phyloP scores from a whole-genome alignment of 306 rosid genomes.

The Malus sieversii region DNA sequence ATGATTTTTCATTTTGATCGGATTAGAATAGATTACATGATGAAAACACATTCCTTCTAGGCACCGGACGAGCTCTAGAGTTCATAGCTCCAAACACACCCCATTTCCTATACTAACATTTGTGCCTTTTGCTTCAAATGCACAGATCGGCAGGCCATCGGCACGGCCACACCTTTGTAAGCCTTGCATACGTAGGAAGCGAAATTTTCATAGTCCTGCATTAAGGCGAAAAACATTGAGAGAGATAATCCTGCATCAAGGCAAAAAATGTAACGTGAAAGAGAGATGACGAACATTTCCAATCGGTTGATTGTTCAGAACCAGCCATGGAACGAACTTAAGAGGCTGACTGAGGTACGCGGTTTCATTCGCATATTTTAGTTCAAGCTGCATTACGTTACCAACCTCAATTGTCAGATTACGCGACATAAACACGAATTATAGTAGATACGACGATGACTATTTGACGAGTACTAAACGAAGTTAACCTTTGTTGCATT shows the following conservation, averaged over 20 bases:
- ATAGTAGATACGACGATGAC: background rate
- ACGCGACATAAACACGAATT: background rate
- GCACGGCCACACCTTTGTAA: slow-evolving; percentile 36
- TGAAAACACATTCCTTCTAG: no score
- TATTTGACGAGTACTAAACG: background rate
- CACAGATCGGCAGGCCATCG: slow-evolving; percentile 46
- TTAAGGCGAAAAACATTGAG: background rate
- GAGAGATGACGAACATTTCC: slow-evolving; percentile 42
- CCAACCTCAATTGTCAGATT: background rate
- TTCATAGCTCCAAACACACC: no score
- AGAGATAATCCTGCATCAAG: background rate
- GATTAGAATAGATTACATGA: no score
- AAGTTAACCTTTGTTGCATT: slow-evolving; percentile 45
- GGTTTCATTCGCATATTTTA: slow-evolving; percentile 51
- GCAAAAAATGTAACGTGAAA: background rate
- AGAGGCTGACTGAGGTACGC: slow-evolving; percentile 51
- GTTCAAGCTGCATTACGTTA: slow-evolving; percentile 42
- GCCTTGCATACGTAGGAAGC: slow-evolving; percentile 50
- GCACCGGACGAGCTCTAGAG: no score
- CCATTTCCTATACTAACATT: background rate
- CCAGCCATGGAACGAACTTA: slow-evolving; percentile 81
- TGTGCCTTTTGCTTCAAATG: background rate
- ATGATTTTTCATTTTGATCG: no score
- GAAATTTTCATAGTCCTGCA: slow-evolving; percentile 55
- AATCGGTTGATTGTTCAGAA: slow-evolving; percentile 59